Evolutionary conservation across 768 basidiomycete species (phyloP), one percentile per base, ranked within the genome.

Genomic region (Pleurotus platypus): DNA sequence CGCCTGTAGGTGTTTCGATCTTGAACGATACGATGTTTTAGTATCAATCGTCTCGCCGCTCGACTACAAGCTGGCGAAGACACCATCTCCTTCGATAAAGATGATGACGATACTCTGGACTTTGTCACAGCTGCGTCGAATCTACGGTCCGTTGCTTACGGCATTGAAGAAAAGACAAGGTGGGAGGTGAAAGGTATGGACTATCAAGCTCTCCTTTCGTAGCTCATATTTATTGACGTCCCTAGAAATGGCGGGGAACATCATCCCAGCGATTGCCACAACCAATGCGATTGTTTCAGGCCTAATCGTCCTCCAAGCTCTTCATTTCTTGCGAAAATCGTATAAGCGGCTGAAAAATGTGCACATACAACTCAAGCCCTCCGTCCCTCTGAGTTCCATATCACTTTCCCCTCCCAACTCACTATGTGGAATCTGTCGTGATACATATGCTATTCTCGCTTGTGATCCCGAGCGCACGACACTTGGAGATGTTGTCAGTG

Each of bases 221-320:
- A 6, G 20, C 46, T 16, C 39, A 27, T n/a, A 26, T 38, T 12
- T 26, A 13, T 3, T 13, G 18, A 26, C 35, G 20, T 47, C 24
- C 24, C 18, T 69, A 96, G 95, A 98, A 72, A 98, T 98, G 92
- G 97, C 97, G 0, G 97, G 97, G 8, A 99, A 99, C 71, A 98
- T 99, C 65, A 99, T 98, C 61, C 97, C 97, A 5, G 97, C 97
- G 1, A 98, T 99, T 64, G 97, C 97, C 4, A 99, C 97, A 3
- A 99, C 97, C 20, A 99, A 99, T 69, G 97, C 97, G 8, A 92
- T 99, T 70, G 86, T 98, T 62, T 90, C 97, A 0, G 97, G 96
- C 0, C 76, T 96, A 39, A 94, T 98, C 66, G 94, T 98, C 20
- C 79, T 98, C 46, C 95, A 98, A 69, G 90, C 94, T 0, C 74